phyloP scores from a whole-genome alignment of 495 filamentous ascomycete genomes.

The Penicillium diatomitis region DNA sequence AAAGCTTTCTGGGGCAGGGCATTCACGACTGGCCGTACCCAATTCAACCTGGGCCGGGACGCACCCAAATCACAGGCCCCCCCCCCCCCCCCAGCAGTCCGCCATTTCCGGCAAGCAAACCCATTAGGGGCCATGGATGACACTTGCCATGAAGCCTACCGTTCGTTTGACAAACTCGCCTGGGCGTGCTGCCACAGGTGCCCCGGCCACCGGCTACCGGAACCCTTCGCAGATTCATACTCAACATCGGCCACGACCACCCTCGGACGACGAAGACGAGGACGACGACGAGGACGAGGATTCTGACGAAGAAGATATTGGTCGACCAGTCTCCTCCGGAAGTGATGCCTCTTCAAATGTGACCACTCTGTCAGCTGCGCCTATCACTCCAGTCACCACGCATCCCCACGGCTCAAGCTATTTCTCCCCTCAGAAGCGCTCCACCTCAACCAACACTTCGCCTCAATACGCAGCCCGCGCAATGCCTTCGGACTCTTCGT shows the following conservation, averaged over 20 bases:
- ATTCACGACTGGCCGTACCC: not conserved
- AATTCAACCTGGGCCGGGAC: not conserved
- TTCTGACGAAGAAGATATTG: constrained; percentile 30
- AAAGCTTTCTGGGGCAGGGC: constrained; percentile 4
- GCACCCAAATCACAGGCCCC: not conserved
- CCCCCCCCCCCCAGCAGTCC: not conserved
- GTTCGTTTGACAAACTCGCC: constrained; percentile 25
- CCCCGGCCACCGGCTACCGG: constrained; percentile 11
- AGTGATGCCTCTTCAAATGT: constrained; percentile 48
- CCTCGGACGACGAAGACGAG: constrained; percentile 16
- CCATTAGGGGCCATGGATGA: constrained; percentile 6
- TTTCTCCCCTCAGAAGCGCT: constrained; percentile 30
- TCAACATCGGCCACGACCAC: constrained; percentile 11
- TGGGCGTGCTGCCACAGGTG: constrained; percentile 15
- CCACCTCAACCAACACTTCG: constrained; percentile 21
- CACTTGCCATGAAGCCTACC: constrained; percentile 14
- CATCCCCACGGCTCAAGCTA: constrained; percentile 16
- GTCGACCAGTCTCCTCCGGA: constrained; percentile 38
- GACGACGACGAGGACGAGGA: constrained; percentile 16
- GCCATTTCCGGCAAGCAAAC: not conserved
- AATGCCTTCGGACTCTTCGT: constrained; percentile 33
- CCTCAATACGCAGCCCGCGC: constrained; percentile 23
- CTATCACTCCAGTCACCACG: constrained; percentile 17
- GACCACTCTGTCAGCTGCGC: constrained; percentile 33
- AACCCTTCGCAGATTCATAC: not conserved